Percentiles rank a stretch among this genome's conserved stretches.
phyloP scores from a whole-genome alignment of 2,329 filamentous ascomycete genomes.

The Trichoderma breve region DNA sequence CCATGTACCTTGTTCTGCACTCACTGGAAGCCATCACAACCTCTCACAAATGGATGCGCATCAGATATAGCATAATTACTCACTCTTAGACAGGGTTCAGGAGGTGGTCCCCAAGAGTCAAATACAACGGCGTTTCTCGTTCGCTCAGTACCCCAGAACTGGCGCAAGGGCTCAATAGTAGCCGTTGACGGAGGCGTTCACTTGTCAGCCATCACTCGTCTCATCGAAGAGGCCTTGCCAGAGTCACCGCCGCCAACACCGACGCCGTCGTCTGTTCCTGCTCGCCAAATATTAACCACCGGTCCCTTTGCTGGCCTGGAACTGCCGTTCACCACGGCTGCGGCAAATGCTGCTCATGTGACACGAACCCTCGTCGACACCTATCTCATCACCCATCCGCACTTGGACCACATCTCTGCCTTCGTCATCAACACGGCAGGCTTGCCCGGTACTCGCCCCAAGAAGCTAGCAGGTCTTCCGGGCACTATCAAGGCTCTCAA shows the following conservation, averaged over 20 bases:
- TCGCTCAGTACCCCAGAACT: slow-evolving; percentile 73
- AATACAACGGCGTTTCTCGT: slow-evolving; percentile 89
- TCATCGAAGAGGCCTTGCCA: slow-evolving; percentile 61
- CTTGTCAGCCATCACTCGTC: slow-evolving; percentile 77
- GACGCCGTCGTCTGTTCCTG: slow-evolving; percentile 20
- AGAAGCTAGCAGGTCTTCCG: slow-evolving; percentile 80
- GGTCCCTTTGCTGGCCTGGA: slow-evolving; percentile 81
- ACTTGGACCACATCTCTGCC: slow-evolving; percentile 89
- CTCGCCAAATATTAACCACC: slow-evolving; percentile 54
- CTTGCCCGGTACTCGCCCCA: slow-evolving; percentile 75
- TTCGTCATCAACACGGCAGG: slow-evolving; percentile 93
- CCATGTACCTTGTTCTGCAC: neutral
- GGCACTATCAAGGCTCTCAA: slow-evolving; percentile 92
- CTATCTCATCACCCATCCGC: slow-evolving; percentile 94
- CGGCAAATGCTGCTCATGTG: slow-evolving; percentile 78
- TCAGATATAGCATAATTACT: slow-evolving; percentile 27
- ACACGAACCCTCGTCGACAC: slow-evolving; percentile 78
- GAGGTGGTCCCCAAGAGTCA: slow-evolving; percentile 85
- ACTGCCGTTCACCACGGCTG: slow-evolving; percentile 62
- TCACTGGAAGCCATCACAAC: neutral
- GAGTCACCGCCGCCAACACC: slow-evolving; percentile 28
- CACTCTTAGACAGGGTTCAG: slow-evolving; percentile 63
- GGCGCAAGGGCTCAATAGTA: slow-evolving; percentile 78
- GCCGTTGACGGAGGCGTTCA: slow-evolving; percentile 95
- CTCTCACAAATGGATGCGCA: neutral